Evolutionary conservation across 2,329 filamentous ascomycete genomes (phyloP).

Genomic region (Phyllosticta citriasiana): DNA sequence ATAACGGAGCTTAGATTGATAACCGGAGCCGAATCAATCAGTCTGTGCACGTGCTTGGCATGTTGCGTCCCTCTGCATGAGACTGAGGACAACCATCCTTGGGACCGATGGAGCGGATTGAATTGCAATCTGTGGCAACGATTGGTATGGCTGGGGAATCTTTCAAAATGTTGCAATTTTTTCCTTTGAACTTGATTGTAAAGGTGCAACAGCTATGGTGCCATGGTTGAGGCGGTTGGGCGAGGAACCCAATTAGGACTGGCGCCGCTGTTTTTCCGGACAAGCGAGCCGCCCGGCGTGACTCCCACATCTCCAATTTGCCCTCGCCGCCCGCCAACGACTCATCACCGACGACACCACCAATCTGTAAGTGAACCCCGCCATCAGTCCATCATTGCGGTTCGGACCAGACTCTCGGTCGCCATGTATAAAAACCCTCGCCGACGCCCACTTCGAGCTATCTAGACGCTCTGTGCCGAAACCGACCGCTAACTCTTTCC

Average conservation of each 20-base stretch:
- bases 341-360: constrained; percentile 23
- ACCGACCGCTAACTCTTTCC: constrained; percentile 13
- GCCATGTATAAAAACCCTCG: not conserved
- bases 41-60: not conserved
- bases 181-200: not conserved
- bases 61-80: too few species aligned
- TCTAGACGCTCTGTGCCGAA: not conserved
- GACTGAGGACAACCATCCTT: too few species aligned
- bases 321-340: constrained; percentile 20
- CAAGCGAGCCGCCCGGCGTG: not conserved
- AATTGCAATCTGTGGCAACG: too few species aligned
- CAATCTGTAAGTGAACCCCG: constrained; percentile 25
- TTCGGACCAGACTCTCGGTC: not conserved
- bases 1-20: constrained; percentile 10
- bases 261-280: constrained; percentile 9
- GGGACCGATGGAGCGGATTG: too few species aligned
- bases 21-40: not conserved
- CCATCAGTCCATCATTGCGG: not conserved
- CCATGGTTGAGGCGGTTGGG: not conserved
- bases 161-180: too few species aligned
- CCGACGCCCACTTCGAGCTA: not conserved
- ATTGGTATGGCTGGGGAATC: too few species aligned
- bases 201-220: not conserved
- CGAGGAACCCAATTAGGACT: not conserved
- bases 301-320: constrained; percentile 20